Evolutionary conservation across 1,284 basidiomycete genomes (phyloP).

Genomic region (Hypsizygus ulmarius): DNA sequence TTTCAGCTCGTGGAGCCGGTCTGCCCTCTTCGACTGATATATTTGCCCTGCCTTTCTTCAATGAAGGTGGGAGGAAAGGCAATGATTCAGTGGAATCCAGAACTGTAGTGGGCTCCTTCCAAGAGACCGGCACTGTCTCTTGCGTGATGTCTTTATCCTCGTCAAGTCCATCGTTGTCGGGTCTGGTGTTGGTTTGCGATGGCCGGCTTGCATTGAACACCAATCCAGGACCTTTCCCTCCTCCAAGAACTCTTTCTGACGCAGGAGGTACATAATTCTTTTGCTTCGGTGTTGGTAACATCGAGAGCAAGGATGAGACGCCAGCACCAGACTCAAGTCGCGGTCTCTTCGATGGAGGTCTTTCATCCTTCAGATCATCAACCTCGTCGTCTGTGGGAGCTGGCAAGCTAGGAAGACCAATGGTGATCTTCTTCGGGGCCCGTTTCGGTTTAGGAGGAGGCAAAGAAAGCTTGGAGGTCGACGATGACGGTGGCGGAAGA

Average conservation of each 20-base stretch:
- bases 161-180: slow-evolving; percentile 6
- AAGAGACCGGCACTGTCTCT: not conserved
- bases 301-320: slow-evolving; percentile 61
- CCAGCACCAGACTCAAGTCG: slow-evolving; percentile 56
- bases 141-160: slow-evolving; percentile 16
- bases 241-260: slow-evolving; percentile 60
- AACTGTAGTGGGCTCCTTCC: slow-evolving; percentile 9
- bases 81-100: slow-evolving; percentile 28
- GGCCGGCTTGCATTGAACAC: slow-evolving; percentile 44
- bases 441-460: slow-evolving; percentile 36
- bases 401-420: slow-evolving; percentile 57
- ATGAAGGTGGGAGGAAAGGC: slow-evolving; percentile 55
- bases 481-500: slow-evolving; percentile 34
- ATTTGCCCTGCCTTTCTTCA: slow-evolving; percentile 58
- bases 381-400: slow-evolving; percentile 37
- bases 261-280: slow-evolving; percentile 42
- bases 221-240: slow-evolving; percentile 56
- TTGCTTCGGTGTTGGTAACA: slow-evolving; percentile 75
- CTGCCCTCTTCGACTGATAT: slow-evolving; percentile 56
- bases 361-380: slow-evolving; percentile 41
- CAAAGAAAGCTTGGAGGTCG: slow-evolving; percentile 27
- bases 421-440: slow-evolving; percentile 65
- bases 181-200: slow-evolving; percentile 13
- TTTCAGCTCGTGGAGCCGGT: slow-evolving; percentile 20
- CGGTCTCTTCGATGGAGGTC: slow-evolving; percentile 58